These are phyloP conservation scores for Alternaria ethzedia DNA, from an alignment of 2,329 filamentous ascomycete species.

Conservation along the genomic window DNA sequence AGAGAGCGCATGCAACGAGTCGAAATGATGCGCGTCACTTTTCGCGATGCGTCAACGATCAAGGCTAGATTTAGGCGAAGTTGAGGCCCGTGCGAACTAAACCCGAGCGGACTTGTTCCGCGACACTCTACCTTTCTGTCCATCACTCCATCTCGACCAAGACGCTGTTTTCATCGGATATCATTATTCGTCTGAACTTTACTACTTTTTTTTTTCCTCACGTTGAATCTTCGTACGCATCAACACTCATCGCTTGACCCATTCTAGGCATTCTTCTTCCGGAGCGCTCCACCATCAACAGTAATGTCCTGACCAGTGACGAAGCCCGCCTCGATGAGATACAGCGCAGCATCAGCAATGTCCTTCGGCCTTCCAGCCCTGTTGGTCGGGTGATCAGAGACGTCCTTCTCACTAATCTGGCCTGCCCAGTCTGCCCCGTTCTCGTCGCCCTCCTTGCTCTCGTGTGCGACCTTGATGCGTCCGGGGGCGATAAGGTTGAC, in stretches of 20 bases:
- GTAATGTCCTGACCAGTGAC: conserved; percentile 49
- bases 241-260: not conserved
- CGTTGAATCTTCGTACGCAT: not conserved
- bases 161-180: not conserved
- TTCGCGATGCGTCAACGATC: conserved; percentile 11
- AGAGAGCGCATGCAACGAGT: not conserved
- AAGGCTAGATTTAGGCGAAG: conserved; percentile 4
- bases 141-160: not conserved
- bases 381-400: conserved; percentile 53
- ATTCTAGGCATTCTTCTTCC: conserved; percentile 37
- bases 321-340: conserved; percentile 49
- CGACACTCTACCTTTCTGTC: not conserved
- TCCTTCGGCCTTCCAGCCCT: conserved; percentile 55
- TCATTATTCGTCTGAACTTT: not conserved
- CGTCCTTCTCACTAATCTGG: conserved; percentile 49
- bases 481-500: conserved; percentile 58
- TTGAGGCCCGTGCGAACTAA: conserved; percentile 3
- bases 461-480: conserved; percentile 56
- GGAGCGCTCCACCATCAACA: conserved; percentile 46
- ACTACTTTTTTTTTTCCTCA: not conserved
- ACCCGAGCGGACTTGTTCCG: conserved; percentile 4
- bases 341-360: conserved; percentile 54
- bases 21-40: conserved; percentile 7
- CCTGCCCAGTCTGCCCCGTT: conserved; percentile 49
- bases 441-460: conserved; percentile 55